A percentile compares a stretch with the other conserved stretches of the same genome.
Conservation (phyloP, 176 grass and related monocot species). For the Coix lacrymajobi region DNA sequence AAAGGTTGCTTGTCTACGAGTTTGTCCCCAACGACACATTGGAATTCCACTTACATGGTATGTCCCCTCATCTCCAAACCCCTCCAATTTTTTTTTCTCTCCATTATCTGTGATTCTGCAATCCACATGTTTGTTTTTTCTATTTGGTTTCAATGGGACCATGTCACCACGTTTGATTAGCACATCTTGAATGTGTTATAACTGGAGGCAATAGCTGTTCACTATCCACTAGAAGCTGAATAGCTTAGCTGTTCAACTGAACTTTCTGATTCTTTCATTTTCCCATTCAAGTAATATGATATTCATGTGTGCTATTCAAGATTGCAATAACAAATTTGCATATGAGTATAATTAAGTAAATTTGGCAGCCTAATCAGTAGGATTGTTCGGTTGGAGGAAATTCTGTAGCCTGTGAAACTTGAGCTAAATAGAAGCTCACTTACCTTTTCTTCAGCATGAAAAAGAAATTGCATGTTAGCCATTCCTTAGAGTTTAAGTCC, state of each 20-base stretch:
- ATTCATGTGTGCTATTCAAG: not conserved
- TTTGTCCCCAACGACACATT: slow-evolving; percentile 81
- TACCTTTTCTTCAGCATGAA: not conserved
- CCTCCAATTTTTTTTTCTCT: not conserved
- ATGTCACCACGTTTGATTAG: not conserved
- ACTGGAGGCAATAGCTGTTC: not conserved
- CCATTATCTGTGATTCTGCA: not conserved
- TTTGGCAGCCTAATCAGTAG: not conserved
- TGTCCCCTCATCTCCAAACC: not conserved
- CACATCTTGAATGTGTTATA: not conserved
- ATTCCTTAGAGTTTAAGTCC: not conserved
- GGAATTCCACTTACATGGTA: slow-evolving; percentile 87
- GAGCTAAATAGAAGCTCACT: not conserved
- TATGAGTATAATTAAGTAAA: not conserved
- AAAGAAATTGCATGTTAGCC: not conserved
- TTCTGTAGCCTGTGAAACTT: not conserved
- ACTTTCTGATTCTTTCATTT: not conserved
- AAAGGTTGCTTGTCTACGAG: slow-evolving; percentile 78
- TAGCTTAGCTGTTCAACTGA: not conserved
- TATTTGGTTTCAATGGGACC: not conserved
- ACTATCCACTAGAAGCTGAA: not conserved
- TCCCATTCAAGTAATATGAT: not conserved
- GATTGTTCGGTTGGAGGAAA: not conserved
- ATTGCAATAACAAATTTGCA: not conserved
- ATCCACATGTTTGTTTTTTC: not conserved